A percentile compares a stretch with the other conserved stretches of the same genome.
phyloP scores from a whole-genome alignment of 768 basidiomycete genomes.

The Pleurotus citrinopileatus region DNA sequence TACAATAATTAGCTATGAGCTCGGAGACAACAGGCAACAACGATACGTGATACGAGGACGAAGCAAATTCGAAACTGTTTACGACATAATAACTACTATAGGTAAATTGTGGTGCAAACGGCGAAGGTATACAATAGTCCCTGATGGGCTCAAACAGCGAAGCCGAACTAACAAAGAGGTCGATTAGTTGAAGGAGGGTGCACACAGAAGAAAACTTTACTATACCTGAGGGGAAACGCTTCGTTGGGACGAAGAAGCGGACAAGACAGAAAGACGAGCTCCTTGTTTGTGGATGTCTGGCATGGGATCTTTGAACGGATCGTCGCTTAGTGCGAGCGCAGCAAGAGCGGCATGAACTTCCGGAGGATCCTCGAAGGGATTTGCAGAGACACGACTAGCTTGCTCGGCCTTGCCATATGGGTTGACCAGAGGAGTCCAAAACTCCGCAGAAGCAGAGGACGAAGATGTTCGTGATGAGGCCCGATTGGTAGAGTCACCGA shows the following conservation, averaged over 20 bases:
- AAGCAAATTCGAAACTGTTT: too few species aligned
- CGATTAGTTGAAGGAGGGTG: not conserved
- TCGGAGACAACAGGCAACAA: too few species aligned
- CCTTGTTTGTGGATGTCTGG: not conserved
- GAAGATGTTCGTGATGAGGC: not conserved
- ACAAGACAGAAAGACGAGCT: not conserved
- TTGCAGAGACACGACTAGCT: not conserved
- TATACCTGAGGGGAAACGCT: conserved; percentile 4
- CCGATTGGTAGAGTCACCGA: not conserved
- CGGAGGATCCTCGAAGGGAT: conserved; percentile 4
- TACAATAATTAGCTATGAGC: too few species aligned
- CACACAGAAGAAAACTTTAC: not conserved
- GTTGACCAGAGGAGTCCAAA: conserved; percentile 3
- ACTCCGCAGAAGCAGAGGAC: conserved; percentile 1
- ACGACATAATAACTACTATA: too few species aligned
- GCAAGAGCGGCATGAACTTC: not conserved
- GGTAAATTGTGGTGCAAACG: too few species aligned
- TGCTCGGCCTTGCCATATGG: not conserved
- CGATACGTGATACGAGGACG: too few species aligned
- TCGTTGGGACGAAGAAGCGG: not conserved
- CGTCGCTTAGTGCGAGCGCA: conserved; percentile 6
- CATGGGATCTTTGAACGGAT: conserved; percentile 7
- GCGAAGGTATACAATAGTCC: too few species aligned
- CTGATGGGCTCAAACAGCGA: too few species aligned
- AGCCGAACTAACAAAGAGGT: not conserved